Base-by-base conservation (phyloP, 345 rosid species). In the Aegle marmelos region DNA sequence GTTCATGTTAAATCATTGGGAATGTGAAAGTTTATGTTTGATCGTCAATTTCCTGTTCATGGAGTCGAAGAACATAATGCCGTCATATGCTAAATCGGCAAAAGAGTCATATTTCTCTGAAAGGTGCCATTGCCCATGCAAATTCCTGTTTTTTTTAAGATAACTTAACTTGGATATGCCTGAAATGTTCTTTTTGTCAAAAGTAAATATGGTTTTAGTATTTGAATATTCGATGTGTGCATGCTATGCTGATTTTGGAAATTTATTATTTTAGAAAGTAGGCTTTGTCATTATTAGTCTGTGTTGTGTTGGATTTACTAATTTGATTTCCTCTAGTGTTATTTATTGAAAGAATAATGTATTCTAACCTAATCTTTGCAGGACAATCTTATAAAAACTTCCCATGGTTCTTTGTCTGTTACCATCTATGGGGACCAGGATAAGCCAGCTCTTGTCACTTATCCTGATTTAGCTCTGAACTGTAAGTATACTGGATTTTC, bases 381-480 rank as follows among this genome's bases (percentile, higher is more conserved):
- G 98, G 99, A 93, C 79, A 88, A 90, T 79, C 78, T 89, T 45
- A 80, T 95, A 53, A 89, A 81, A 85, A 93, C 98, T 82, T 84
- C 78, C 71, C 72, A 68, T 79, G 99, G 99, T 48, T 75, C 81
- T 0, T 84, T 95, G 53, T 93, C 91, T 48, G 99, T 95, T 86
- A 80, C 97, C 28, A 97, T 95, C 75, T 89, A 84, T 78, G 99
- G 99, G 76, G 98, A 95, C 83, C 93, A 85, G 65, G 99, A 95
- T 85, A 95, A 93, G 89, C 98, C 96, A 27, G 99, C 98, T 75
- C 95, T 95, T 62, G 76, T 95, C 61, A 93, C 99, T 6, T 95
- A 91, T 85, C 99, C 99, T 57, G 98, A 95, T 92, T 83, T 95
- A 71, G 99, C 91, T 79, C 78, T 95, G 54, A 93, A 93, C 81